Evolutionary conservation across 1,284 basidiomycete genomes (phyloP).

Genomic region (Cutaneotrichosporon spelunceum): DNA sequence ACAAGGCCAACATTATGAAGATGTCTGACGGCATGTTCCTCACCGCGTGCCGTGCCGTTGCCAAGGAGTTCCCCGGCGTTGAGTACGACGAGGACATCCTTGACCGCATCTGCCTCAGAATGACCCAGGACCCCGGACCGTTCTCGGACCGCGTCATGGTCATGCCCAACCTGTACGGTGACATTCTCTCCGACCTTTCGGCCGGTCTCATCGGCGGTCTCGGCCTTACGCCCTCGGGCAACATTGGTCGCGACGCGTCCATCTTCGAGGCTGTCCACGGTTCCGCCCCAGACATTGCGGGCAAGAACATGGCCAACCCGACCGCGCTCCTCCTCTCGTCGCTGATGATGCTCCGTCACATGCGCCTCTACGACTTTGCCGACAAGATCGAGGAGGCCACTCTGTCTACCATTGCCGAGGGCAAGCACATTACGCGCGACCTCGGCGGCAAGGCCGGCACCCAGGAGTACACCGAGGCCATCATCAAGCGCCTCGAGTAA

Average conservation of each 20-base stretch:
- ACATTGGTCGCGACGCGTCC: constrained; percentile 97
- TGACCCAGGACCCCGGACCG: constrained; percentile 71
- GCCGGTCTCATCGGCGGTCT: constrained; percentile 98
- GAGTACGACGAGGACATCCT: constrained; percentile 94
- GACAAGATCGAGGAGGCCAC: constrained; percentile 89
- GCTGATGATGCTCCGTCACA: constrained; percentile 97
- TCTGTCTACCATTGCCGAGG: constrained; percentile 86
- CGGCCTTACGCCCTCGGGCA: constrained; percentile 95
- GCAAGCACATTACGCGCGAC: constrained; percentile 87
- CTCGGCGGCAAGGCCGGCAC: constrained; percentile 87
- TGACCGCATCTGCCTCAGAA: constrained; percentile 90
- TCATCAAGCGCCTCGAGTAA: constrained; percentile 57
- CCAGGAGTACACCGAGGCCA: constrained; percentile 79
- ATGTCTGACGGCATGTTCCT: constrained; percentile 99
- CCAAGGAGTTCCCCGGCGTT: constrained; percentile 93
- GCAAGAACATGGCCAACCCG: constrained; percentile 95
- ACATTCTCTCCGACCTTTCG: constrained; percentile 98
- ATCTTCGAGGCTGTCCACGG: constrained; percentile 99
- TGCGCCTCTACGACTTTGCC: constrained; percentile 84
- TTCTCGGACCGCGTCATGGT: constrained; percentile 99
- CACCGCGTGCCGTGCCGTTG: constrained; percentile 92
- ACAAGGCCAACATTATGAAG: constrained; percentile 99
- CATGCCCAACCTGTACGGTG: constrained; percentile 91
- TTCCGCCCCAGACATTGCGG: constrained; percentile 69
- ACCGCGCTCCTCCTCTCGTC: constrained; percentile 92